Base-by-base conservation (phyloP, 106 monocot genomes). In the Chionographis japonica region DNA sequence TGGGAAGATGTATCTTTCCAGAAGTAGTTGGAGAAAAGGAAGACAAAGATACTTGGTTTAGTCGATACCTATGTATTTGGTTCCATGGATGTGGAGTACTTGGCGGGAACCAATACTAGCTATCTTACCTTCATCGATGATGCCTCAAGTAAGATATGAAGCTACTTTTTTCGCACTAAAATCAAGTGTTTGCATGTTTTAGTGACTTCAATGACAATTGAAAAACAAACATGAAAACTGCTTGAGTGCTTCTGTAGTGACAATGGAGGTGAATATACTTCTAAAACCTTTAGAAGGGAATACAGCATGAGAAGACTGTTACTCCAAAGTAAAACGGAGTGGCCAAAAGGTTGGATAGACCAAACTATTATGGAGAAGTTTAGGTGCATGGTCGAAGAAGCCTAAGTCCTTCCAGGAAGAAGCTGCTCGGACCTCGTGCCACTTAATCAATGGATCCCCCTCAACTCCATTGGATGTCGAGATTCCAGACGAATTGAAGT, bases 81-180 rank as follows among this genome's bases (percentile, higher is more conserved):
- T 20, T 49, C 46, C 3, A 4, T 64, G 8, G 37, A 64, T 7
- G 49, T 64, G 4, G 63, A 64, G 12, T 19, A 4, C 19, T 64
- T 3, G 63, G 63, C 19, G 63, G 18, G 9, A 64, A 19, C 17
- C 16, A 14, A 6, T 67, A 54, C 38, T n/a, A n/a, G n/a, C n/a
- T 67, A 54, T 16, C 3, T 65, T 27, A 27, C 6, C n/a, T 65
- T 65, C 10, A 65, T 50, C 51, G 51, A 65, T 51, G 50, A 52
- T 54, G 54, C 67, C 14, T 52, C 67, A 37, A 54, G 39, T 11
- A 43, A 64, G 18, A 17, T 18, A 2, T 49, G 46, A 10, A 12
- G 49, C 13, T 49, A 64, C 37, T 46, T 64, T 12, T 49, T 64
- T 43, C 46, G n/a, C 9, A 3, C 46, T 3, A 64, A 64, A 49